phyloP scores from a whole-genome alignment of 2,329 filamentous ascomycete genomes.

The Sclerotinia spermophila region DNA sequence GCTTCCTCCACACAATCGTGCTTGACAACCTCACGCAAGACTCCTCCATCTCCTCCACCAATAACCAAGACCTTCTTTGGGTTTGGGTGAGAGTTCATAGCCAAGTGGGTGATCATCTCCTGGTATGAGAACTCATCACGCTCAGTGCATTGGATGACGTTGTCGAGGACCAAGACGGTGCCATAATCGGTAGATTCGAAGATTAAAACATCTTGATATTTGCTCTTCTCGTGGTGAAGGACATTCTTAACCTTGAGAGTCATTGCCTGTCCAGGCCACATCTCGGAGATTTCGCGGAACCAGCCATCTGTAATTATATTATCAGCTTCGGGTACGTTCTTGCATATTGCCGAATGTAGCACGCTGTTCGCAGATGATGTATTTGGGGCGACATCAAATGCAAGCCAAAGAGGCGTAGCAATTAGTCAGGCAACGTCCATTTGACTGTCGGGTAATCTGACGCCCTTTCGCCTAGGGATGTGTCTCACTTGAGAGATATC shows the following conservation, averaged over 20 bases:
- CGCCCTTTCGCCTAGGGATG: neutral
- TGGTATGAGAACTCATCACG: constrained; percentile 99
- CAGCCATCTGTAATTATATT: constrained; percentile 73
- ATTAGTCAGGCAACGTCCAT: neutral
- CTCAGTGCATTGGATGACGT: constrained; percentile 98
- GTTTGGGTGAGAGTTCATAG: constrained; percentile 97
- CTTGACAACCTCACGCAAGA: constrained; percentile 98
- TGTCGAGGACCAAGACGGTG: constrained; percentile 94
- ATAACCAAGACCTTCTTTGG: constrained; percentile 99
- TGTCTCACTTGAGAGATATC: constrained; percentile 14
- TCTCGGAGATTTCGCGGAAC: constrained; percentile 98
- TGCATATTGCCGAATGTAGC: constrained; percentile 18
- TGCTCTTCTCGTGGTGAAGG: constrained; percentile 97
- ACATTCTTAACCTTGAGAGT: constrained; percentile 97
- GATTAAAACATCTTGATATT: constrained; percentile 98
- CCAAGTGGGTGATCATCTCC: constrained; percentile 99
- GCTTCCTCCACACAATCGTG: constrained; percentile 96
- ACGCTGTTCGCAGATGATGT: constrained; percentile 2
- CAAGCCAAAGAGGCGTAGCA: constrained; percentile 2
- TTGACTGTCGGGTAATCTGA: neutral
- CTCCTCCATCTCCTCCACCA: constrained; percentile 94
- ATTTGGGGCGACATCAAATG: constrained; percentile 1
- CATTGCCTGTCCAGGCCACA: constrained; percentile 99
- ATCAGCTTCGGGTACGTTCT: constrained; percentile 19
- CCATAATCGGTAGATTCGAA: constrained; percentile 98